phyloP scores from a whole-genome alignment of 2,329 filamentous ascomycete genomes.

The Spiromastix sp. region DNA sequence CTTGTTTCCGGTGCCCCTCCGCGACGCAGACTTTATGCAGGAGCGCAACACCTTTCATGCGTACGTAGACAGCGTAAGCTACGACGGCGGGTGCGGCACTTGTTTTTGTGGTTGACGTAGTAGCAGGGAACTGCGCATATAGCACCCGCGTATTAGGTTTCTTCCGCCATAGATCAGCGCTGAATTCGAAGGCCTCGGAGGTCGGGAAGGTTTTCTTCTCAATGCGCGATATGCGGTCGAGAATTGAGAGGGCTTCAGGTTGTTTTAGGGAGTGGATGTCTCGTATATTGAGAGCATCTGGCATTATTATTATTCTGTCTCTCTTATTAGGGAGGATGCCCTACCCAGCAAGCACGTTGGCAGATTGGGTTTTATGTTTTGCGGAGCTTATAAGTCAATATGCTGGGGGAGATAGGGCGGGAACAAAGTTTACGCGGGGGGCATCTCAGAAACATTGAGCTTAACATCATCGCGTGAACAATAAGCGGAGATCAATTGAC shows the following conservation, averaged over 20 bases:
- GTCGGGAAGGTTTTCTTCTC: constrained; percentile 43
- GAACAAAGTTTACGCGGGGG: too few species aligned
- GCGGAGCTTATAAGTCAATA: too few species aligned
- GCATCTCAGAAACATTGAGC: too few species aligned
- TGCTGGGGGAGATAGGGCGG: too few species aligned
- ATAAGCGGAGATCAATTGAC: too few species aligned
- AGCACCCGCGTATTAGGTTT: constrained; percentile 40
- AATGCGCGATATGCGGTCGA: constrained; percentile 27
- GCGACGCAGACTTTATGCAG: constrained; percentile 45
- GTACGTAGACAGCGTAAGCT: constrained; percentile 39
- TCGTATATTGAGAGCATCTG: constrained; percentile 20
- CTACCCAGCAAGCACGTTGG: too few species aligned
- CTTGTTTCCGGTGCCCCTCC: constrained; percentile 35
- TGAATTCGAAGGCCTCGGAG: constrained; percentile 41
- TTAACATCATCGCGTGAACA: too few species aligned
- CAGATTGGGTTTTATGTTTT: too few species aligned
- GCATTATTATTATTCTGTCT: too few species aligned
- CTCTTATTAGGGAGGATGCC: too few species aligned
- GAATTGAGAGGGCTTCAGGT: constrained; percentile 25
- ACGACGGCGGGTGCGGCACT: constrained; percentile 18
- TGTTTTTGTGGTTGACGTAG: constrained; percentile 8
- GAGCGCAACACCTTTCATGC: constrained; percentile 34
- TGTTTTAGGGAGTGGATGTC: constrained; percentile 29
- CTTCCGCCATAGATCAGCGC: constrained; percentile 33
- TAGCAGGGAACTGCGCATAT: constrained; percentile 18